Conservation (phyloP, 1,284 basidiomycete genomes). For the Kalmanozyma brasiliensis region DNA sequence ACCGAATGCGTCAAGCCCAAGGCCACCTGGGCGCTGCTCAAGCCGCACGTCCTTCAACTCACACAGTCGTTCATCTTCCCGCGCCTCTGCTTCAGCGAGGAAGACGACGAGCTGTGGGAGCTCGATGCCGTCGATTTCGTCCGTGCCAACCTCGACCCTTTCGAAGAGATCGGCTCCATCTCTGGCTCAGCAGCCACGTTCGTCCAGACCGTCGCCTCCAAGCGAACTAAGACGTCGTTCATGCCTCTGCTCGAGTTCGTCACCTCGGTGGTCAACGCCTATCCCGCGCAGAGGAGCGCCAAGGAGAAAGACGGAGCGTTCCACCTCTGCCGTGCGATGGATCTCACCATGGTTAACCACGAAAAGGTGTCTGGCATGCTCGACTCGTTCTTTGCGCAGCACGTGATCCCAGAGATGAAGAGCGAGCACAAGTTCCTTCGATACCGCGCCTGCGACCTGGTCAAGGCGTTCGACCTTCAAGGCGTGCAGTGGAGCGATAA, state of each 20-base stretch:
- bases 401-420: constrained; percentile 62
- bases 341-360: constrained; percentile 59
- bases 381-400: constrained; percentile 62
- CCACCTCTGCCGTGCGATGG: constrained; percentile 57
- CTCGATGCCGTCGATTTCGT: constrained; percentile 65
- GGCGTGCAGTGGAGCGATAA: constrained; percentile 60
- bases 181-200: constrained; percentile 52
- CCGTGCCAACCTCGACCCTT: constrained; percentile 58
- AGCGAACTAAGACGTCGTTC: constrained; percentile 63
- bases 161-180: constrained; percentile 60
- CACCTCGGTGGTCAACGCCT: constrained; percentile 60
- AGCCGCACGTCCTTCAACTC: constrained; percentile 60
- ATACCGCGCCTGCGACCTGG: constrained; percentile 60
- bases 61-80: constrained; percentile 65
- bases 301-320: constrained; percentile 66
- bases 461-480: constrained; percentile 60
- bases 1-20: constrained; percentile 65
- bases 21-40: constrained; percentile 63
- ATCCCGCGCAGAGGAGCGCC: constrained; percentile 49
- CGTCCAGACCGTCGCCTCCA: constrained; percentile 54
- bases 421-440: constrained; percentile 60
- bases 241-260: constrained; percentile 64
- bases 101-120: constrained; percentile 66
- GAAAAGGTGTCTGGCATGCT: constrained; percentile 55
- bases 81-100: constrained; percentile 59